Percentiles rank a stretch among this genome's conserved stretches.
These are phyloP conservation scores for Clitopilus hobsonii DNA, from an alignment of 768 basidiomycete species.

Conservation along the genomic window DNA sequence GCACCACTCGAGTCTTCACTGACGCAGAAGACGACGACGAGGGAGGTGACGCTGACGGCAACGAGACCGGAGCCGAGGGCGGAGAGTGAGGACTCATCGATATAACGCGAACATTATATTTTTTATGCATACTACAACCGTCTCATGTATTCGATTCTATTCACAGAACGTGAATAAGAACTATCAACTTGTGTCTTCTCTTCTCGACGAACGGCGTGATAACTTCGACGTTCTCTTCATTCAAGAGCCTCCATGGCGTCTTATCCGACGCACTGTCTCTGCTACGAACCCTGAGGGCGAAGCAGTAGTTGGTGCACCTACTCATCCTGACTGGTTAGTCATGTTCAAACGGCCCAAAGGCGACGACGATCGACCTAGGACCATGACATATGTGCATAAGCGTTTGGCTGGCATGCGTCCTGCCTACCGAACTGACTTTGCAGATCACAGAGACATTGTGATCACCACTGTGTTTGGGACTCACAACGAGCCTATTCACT, in stretches of 20 bases:
- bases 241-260: neutral
- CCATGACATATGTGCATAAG: neutral
- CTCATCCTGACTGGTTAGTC: neutral
- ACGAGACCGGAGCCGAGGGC: too few species aligned
- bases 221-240: neutral
- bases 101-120: too few species aligned
- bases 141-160: neutral
- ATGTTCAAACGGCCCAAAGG: neutral
- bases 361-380: neutral
- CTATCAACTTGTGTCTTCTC: neutral
- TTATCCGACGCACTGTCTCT: neutral
- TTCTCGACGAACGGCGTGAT: neutral
- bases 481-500: neutral
- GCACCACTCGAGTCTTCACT: too few species aligned
- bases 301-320: neutral
- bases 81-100: too few species aligned
- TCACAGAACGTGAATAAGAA: neutral
- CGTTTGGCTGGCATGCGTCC: neutral
- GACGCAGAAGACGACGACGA: too few species aligned
- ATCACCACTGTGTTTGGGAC: neutral
- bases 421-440: neutral
- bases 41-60: too few species aligned
- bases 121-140: neutral
- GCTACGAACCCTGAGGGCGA: neutral
- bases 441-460: neutral